Conservation (phyloP, 164 flowering plant species). For the Malania oleifera region DNA sequence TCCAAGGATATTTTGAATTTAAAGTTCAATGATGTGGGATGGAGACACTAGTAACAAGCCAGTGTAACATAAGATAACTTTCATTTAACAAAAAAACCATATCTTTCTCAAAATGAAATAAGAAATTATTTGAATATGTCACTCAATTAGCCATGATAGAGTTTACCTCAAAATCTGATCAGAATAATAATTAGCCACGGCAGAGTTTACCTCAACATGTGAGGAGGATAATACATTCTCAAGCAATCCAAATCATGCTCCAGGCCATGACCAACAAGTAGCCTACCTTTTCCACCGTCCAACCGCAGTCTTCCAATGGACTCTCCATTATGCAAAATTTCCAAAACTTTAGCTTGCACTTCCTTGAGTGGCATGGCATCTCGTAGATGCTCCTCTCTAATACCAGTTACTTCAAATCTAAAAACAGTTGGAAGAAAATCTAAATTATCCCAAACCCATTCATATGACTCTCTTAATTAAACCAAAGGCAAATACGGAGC, state of each 20-base stretch:
- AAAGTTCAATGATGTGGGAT: too few species aligned
- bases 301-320: conserved; percentile 34
- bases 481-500: not conserved
- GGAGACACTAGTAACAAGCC: too few species aligned
- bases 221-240: conserved; percentile 48
- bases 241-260: conserved; percentile 59
- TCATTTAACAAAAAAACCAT: too few species aligned
- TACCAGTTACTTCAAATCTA: conserved; percentile 70
- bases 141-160: not conserved
- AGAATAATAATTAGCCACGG: too few species aligned
- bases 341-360: conserved; percentile 42
- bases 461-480: not conserved
- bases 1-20: too few species aligned
- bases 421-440: not conserved
- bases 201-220: conserved; percentile 30
- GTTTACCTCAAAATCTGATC: conserved; percentile 41
- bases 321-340: conserved; percentile 65
- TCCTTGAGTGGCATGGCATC: conserved; percentile 61
- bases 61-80: too few species aligned
- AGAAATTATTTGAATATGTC: too few species aligned
- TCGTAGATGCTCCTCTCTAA: conserved; percentile 50
- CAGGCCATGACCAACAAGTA: conserved; percentile 69
- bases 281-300: conserved; percentile 54
- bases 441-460: conserved; percentile 1
- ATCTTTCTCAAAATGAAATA: too few species aligned